Evolutionary conservation across 2,329 filamentous ascomycete species (phyloP), one percentile per base, ranked within the genome.

Genomic region (Stagonosporopsis tanaceti): DNA sequence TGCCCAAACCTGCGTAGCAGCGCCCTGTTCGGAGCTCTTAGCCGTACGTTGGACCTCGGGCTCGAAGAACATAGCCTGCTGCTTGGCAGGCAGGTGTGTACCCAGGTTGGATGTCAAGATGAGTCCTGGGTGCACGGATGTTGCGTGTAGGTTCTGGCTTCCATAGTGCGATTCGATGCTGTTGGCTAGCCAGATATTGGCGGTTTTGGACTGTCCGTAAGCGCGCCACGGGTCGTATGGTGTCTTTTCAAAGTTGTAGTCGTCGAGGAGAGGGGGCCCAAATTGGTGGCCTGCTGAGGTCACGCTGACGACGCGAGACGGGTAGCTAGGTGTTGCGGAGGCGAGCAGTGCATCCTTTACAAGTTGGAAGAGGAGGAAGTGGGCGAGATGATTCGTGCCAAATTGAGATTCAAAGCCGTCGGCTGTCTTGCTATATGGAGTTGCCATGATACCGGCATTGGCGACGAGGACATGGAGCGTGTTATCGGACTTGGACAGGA

Each of bases 351-450:
- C 65, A 0, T 76, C 68, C 25, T 80, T 80, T 27, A 87, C 72
- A 1, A 85, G 76, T 25, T 82, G 75, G 57, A 84, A 81, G 14
- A 86, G 76, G 0, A 85, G 76, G 71, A 86, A 86, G 61, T 85
- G 81, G 8, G 73, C 77, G 1, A 87, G 70, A 63, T 86, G 79
- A 65, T 86, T 85, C 6, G 77, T 80, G 32, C 78, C 83, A 57
- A 86, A 81, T 53, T 86, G 83, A 0, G 67, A 66, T 62, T 87
- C 84, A 37, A 63, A 79, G 24, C 81, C 81, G 37, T 73, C 69
- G 11, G 17, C 50, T 4, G 65, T 72, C 15, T 48, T 53, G 35
- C 59, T 51, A 40, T 68, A 63, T 4, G 69, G 67, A 1, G 48
- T 62, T 3, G 62, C 68, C 69, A 71, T 70, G 20, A 71, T 51